A percentile compares a stretch with the other conserved stretches of the same genome.
phyloP scores from a whole-genome alignment of 495 filamentous ascomycete species.

The Umbilicaria muhlenbergii region DNA sequence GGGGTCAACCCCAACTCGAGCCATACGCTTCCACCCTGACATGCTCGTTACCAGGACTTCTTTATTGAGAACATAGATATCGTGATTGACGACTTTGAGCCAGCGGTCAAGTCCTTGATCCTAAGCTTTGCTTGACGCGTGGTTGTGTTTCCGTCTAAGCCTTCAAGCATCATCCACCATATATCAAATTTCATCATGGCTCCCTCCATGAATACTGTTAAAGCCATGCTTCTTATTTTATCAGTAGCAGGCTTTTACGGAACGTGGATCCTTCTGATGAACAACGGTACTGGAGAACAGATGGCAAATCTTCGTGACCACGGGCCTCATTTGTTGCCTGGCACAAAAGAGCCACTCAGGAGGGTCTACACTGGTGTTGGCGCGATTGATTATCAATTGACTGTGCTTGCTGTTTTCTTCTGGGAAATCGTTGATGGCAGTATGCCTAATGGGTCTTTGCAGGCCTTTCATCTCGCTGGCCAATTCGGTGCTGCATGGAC shows the following conservation, averaged over 20 bases:
- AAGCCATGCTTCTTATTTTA: conserved; percentile 24
- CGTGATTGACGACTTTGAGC: too few relatives aligned
- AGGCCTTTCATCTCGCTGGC: conserved; percentile 33
- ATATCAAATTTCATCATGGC: too few relatives aligned
- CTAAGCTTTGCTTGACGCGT: too few relatives aligned
- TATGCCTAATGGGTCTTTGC: conserved; percentile 26
- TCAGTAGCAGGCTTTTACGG: conserved; percentile 25
- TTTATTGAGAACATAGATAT: too few relatives aligned
- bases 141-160: too few relatives aligned
- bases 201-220: conserved; percentile 3
- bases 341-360: conserved; percentile 22
- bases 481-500: conserved; percentile 41
- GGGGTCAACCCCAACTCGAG: too few relatives aligned
- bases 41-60: too few relatives aligned
- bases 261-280: conserved; percentile 24
- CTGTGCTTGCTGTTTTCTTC: conserved; percentile 37
- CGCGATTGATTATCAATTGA: conserved; percentile 30
- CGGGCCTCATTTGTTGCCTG: conserved; percentile 24
- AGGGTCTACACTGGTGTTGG: conserved; percentile 34
- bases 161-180: too few relatives aligned
- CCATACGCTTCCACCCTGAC: too few relatives aligned
- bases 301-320: conserved; percentile 12
- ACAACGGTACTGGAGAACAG: conserved; percentile 26
- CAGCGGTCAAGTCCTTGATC: too few relatives aligned
- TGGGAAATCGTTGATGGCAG: conserved; percentile 36